Conservation (phyloP, 2,329 filamentous ascomycete genomes). For the Penicillium thymicola region DNA sequence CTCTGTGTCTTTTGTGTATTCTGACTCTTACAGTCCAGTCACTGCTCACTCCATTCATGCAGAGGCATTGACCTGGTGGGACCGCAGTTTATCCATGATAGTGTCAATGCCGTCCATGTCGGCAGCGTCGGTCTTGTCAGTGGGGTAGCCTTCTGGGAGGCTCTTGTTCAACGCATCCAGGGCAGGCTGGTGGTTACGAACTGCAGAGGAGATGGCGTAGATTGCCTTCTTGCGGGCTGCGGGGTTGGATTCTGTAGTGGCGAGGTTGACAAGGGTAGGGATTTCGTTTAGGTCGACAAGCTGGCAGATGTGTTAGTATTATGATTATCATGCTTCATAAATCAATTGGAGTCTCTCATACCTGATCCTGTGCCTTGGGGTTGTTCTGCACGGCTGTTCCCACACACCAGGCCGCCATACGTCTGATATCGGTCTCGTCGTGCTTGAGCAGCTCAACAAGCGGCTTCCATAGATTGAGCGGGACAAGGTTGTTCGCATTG, state of each 20-base stretch:
- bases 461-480: conserved; percentile 75
- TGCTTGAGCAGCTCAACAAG: conserved; percentile 69
- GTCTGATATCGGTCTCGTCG: conserved; percentile 68
- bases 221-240: conserved; percentile 80
- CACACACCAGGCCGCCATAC: conserved; percentile 89
- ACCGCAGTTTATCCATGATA: conserved; percentile 66
- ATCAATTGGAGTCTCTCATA: conserved; percentile 27
- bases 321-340: conserved; percentile 17
- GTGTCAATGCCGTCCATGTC: conserved; percentile 85
- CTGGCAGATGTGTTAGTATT: conserved; percentile 30
- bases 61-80: conserved; percentile 34
- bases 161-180: conserved; percentile 64
- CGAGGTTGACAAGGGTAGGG: conserved; percentile 64
- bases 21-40: not conserved
- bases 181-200: conserved; percentile 83
- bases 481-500: conserved; percentile 91
- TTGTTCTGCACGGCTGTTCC: conserved; percentile 98
- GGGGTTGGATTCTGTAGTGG: conserved; percentile 57
- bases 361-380: conserved; percentile 73
- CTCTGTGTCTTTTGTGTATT: conserved; percentile 1
- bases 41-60: conserved; percentile 17
- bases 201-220: conserved; percentile 79
- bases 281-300: conserved; percentile 63
- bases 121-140: conserved; percentile 67
- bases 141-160: conserved; percentile 59